phyloP scores from a whole-genome alignment of 2,329 filamentous ascomycete species.

The Beauveria sp. region DNA sequence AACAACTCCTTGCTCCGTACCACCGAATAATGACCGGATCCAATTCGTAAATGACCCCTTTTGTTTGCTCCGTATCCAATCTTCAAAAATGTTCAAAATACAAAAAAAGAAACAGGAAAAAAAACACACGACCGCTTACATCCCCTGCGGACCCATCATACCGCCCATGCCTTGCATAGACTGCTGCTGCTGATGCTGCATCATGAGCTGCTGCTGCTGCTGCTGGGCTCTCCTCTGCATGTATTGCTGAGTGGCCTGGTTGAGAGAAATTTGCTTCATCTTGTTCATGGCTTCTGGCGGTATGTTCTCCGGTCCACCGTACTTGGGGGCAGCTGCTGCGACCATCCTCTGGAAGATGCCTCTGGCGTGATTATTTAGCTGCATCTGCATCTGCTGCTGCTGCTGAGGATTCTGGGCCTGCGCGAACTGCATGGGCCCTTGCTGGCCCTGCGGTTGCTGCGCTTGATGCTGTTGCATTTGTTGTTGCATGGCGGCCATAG shows the following conservation, averaged over 20 bases:
- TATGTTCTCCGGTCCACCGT: constrained; percentile 36
- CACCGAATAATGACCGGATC: background rate
- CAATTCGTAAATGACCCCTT: background rate
- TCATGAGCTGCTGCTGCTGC: constrained; percentile 27
- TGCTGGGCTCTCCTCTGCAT: constrained; percentile 21
- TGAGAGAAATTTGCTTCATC: constrained; percentile 35
- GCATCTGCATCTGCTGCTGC: constrained; percentile 25
- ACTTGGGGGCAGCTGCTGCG: constrained; percentile 24
- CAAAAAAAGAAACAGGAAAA: background rate
- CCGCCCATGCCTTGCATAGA: constrained; percentile 49
- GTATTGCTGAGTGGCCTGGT: constrained; percentile 28
- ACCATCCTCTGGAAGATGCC: constrained; percentile 34
- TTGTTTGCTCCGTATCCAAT: constrained; percentile 11
- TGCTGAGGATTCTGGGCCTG: constrained; percentile 19
- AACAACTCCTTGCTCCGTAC: constrained; percentile 9
- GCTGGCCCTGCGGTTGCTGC: constrained; percentile 23
- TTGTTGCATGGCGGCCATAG: constrained; percentile 23
- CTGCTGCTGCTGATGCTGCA: constrained; percentile 32
- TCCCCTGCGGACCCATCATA: constrained; percentile 46
- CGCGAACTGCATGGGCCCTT: background rate
- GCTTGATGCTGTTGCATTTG: constrained; percentile 27
- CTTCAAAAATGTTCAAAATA: background rate
- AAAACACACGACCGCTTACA: constrained; percentile 24
- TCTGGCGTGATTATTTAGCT: constrained; percentile 27
- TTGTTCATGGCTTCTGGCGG: constrained; percentile 37